A percentile compares a stretch with the other conserved stretches of the same genome.
Conservation (phyloP, 148 eudicot species). For the Diospyros lotus region DNA sequence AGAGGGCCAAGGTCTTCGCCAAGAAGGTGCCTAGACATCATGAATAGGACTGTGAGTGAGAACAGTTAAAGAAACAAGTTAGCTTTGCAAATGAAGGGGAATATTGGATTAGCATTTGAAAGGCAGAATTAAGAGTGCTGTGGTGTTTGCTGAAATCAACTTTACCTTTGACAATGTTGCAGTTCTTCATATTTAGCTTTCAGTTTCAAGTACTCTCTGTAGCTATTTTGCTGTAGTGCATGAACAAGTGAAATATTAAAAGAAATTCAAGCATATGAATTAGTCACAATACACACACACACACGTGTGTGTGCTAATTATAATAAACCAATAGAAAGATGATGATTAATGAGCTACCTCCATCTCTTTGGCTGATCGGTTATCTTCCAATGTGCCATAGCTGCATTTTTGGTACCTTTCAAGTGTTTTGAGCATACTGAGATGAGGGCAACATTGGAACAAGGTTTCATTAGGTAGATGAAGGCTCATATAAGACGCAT, state of each 20-base stretch:
- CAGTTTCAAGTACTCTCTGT: conserved; percentile 74
- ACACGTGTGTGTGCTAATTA: no score
- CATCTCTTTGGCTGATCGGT: conserved; percentile 51
- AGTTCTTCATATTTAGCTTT: conserved; percentile 70
- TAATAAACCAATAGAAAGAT: no score
- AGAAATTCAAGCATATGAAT: neutral
- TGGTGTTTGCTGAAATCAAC: neutral
- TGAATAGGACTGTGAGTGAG: no score
- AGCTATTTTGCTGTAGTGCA: conserved; percentile 51
- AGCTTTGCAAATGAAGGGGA: no score
- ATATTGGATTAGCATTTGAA: neutral
- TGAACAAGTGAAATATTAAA: no score
- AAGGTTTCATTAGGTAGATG: neutral
- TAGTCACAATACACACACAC: neutral
- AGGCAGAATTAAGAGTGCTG: neutral
- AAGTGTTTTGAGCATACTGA: conserved; percentile 90
- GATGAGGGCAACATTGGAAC: neutral
- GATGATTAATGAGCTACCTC: conserved; percentile 49
- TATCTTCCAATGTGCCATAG: conserved; percentile 62
- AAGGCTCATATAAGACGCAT: neutral
- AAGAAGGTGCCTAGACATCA: conserved; percentile 53
- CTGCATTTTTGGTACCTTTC: conserved; percentile 91
- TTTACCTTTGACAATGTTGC: conserved; percentile 83
- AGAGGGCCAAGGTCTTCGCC: conserved; percentile 52
- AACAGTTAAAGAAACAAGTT: no score